These are phyloP conservation scores for Saturnispora bothae DNA, from an alignment of 805 yeast genomes.

Conservation along the genomic window DNA sequence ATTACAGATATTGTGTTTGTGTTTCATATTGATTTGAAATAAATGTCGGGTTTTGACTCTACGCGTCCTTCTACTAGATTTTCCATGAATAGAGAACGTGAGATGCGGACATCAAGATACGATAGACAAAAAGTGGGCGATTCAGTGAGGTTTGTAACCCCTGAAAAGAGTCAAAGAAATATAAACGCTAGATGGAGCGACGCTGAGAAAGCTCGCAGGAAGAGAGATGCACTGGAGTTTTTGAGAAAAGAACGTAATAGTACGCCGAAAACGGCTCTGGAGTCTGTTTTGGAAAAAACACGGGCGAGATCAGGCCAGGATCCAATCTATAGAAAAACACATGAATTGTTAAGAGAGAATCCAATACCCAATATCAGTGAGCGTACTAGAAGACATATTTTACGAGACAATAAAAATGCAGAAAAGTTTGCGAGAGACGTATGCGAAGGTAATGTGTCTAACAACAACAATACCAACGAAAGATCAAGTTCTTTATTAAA, in stretches of 20 bases:
- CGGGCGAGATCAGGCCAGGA: neutral
- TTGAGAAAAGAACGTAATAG: slow-evolving; percentile 8
- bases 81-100: too few relatives aligned
- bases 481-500: slow-evolving; percentile 12
- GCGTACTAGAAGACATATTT: slow-evolving; percentile 6
- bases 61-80: too few relatives aligned
- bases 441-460: neutral
- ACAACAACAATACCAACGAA: neutral
- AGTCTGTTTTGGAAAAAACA: neutral
- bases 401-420: slow-evolving; percentile 16
- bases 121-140: neutral
- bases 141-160: neutral
- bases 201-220: slow-evolving; percentile 9
- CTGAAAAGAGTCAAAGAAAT: neutral
- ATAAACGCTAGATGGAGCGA: slow-evolving; percentile 2
- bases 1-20: neutral
- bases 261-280: neutral
- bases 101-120: too few relatives aligned
- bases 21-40: too few relatives aligned
- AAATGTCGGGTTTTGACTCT: too few relatives aligned
- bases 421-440: slow-evolving; percentile 14
- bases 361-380: slow-evolving; percentile 18
- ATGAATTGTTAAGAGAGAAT: slow-evolving; percentile 22
- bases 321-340: slow-evolving; percentile 14
- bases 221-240: slow-evolving; percentile 12